Evolutionary conservation across 192 early-diverging fungal species (phyloP).

Genomic region (Allomyces arbusculus): DNA sequence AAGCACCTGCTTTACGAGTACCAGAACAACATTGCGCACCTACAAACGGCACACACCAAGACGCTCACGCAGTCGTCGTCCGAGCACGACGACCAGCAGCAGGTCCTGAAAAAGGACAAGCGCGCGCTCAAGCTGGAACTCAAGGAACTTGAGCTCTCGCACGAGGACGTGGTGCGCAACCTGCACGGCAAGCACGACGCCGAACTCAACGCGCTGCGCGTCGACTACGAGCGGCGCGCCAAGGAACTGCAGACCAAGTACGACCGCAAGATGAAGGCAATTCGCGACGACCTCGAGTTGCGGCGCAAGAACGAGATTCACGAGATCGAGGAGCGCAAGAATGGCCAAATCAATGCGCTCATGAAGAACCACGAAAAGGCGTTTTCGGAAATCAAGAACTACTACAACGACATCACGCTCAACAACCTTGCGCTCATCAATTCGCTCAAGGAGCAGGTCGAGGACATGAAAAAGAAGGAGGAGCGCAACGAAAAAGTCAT

Average conservation of each 20-base stretch:
- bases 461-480: conserved; percentile 51
- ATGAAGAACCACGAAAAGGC: conserved; percentile 51
- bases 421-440: conserved; percentile 46
- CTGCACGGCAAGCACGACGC: conserved; percentile 34
- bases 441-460: conserved; percentile 46
- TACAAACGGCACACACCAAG: conserved; percentile 37
- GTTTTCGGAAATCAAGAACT: conserved; percentile 48
- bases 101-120: conserved; percentile 39
- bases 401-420: conserved; percentile 48
- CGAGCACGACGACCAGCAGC: conserved; percentile 24
- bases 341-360: conserved; percentile 42
- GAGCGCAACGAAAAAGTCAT: conserved; percentile 46
- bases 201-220: conserved; percentile 28
- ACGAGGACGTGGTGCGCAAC: conserved; percentile 39
- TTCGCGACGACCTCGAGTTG: conserved; percentile 37
- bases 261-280: conserved; percentile 39
- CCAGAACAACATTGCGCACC: conserved; percentile 44
- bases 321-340: conserved; percentile 48
- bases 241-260: conserved; percentile 39
- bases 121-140: conserved; percentile 38
- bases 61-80: conserved; percentile 31
- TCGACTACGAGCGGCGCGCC: conserved; percentile 33
- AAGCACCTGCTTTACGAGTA: conserved; percentile 49
- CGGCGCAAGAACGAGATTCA: conserved; percentile 45
- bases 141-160: conserved; percentile 38